Evolutionary conservation across 805 yeast species (phyloP), one percentile per base, ranked within the genome.

Genomic region (Metschnikowia lochheadii): DNA sequence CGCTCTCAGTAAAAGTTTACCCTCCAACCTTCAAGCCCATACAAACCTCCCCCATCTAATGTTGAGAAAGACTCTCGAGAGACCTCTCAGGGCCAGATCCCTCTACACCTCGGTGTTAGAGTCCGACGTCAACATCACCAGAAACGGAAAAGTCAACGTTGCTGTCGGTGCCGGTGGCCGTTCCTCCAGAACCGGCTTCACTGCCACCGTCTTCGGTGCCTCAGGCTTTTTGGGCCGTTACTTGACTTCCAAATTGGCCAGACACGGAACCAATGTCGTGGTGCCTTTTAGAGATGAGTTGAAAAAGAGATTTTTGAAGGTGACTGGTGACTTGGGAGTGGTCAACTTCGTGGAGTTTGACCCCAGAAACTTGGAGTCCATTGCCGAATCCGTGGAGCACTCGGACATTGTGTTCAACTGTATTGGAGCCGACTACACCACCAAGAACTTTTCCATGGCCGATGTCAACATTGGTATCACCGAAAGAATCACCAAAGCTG

Each of bases 121-220:
- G 42, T 68, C 72, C n/a, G 94, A 88, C 68, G 70, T 85, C 61
- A 82, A 82, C 64, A 82, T 88, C 68, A 84, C 92, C 49, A 78
- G 82, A 56, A 75, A 78, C 47, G 96, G 96, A 23, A 87, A 89
- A 63, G 85, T 89, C 40, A 77, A 82, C 58, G 66, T 85, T 40
- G 67, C 87, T n/a, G 73, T 76, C 34, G 96, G 96, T 53, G 70
- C 80, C 45, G 94, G 95, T 43, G 96, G 96, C 31, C 77, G 88
- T 51, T 85, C 92, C 4, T 87, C 95, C 29, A 79, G 95, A 73
- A 84, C 92, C 7, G 96, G 96, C 2, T 87, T 83, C 69, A 87
- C 91, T 3, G 96, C 91, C 20, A 87, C 96, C 1, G 94, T 89
- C 2, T 89, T 89, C 63, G 96, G 96, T 8, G 87, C 85, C 35